Evolutionary conservation across 1,139 yeast genomes (phyloP).

Genomic region (Lodderomyces elongisporus): DNA sequence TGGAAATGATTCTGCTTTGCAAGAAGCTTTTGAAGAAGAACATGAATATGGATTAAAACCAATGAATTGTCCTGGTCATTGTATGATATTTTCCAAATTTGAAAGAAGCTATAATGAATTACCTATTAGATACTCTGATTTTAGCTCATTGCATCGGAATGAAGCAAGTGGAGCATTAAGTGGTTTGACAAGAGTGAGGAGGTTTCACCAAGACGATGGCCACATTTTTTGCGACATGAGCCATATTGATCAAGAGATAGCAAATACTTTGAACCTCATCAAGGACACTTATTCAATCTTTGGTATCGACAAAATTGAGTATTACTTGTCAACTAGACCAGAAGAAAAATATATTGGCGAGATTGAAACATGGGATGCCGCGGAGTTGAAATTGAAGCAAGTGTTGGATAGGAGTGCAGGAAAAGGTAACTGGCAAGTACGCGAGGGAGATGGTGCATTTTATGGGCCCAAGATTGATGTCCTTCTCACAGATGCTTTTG

Average conservation of each 20-base stretch:
- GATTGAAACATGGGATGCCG: conserved; percentile 74
- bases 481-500: conserved; percentile 74
- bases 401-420: conserved; percentile 52
- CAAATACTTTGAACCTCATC: conserved; percentile 67
- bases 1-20: too few relatives aligned
- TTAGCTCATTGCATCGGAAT: conserved; percentile 90
- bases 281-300: conserved; percentile 76
- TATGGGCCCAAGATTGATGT: conserved; percentile 96
- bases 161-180: conserved; percentile 93
- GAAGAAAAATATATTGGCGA: conserved; percentile 80
- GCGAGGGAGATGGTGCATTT: conserved; percentile 96
- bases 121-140: conserved; percentile 87
- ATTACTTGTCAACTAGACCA: conserved; percentile 86
- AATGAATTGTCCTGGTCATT: conserved; percentile 99
- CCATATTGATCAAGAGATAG: conserved; percentile 78
- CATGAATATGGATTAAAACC: conserved; percentile 85
- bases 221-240: conserved; percentile 87
- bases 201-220: conserved; percentile 98
- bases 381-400: conserved; percentile 65
- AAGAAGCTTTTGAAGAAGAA: conserved; percentile 11
- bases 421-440: conserved; percentile 58
- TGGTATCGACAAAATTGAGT: conserved; percentile 62
- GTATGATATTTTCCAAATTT: conserved; percentile 74
- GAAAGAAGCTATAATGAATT: conserved; percentile 87
- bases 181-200: conserved; percentile 89